Percentiles rank a stretch among this genome's conserved stretches.
phyloP scores from a whole-genome alignment of 495 filamentous ascomycete species.

The Oidiodendron maius region DNA sequence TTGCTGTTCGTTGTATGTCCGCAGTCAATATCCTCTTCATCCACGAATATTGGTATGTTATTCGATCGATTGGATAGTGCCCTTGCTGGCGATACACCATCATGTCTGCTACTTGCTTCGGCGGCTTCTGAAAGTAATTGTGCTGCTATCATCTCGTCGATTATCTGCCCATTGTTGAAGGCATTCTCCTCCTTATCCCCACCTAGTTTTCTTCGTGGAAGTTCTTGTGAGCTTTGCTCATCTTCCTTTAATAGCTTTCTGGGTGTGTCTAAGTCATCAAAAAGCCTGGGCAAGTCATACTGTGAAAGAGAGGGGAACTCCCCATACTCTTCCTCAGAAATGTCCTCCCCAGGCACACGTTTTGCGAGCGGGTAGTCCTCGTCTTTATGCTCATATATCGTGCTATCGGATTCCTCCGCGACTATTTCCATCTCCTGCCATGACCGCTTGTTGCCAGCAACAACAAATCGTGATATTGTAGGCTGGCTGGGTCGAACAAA shows the following conservation, averaged over 20 bases:
- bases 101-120: conserved; percentile 6
- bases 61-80: background rate
- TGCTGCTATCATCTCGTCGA: conserved; percentile 8
- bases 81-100: background rate
- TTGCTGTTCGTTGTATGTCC: background rate
- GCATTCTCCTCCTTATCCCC: conserved; percentile 4
- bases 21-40: background rate
- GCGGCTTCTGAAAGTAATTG: conserved; percentile 14
- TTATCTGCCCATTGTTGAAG: background rate
- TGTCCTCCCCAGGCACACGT: background rate
- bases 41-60: background rate
- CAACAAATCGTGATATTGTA: conserved; percentile 37
- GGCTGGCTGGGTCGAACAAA: conserved; percentile 42
- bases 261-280: conserved; percentile 17
- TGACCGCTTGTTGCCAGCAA: conserved; percentile 7
- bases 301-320: conserved; percentile 21
- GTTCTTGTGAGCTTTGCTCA: background rate
- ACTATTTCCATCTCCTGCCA: conserved; percentile 17
- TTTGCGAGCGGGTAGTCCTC: background rate
- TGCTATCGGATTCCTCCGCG: conserved; percentile 9
- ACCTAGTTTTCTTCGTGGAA: background rate
- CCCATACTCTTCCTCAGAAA: conserved; percentile 17
- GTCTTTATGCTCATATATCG: background rate
- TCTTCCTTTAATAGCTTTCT: background rate
- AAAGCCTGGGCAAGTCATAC: conserved; percentile 15